Conservation (phyloP, 2,329 filamentous ascomycete species). For the Drechslerella dactyloides region DNA sequence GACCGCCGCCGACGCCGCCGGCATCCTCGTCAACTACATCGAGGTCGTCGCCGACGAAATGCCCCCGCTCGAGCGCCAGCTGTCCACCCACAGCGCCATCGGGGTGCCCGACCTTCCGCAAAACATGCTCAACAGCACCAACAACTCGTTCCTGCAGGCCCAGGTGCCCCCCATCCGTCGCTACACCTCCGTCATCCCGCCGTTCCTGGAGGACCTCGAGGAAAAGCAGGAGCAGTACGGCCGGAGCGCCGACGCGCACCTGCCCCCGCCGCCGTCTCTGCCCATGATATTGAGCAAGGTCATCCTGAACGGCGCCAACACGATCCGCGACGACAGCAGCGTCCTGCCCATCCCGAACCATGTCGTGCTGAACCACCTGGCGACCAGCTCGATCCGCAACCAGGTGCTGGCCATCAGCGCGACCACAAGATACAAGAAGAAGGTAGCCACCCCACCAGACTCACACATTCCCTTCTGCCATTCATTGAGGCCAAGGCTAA, state of each 20-base stretch:
- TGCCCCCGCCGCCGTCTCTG: slow-evolving; percentile 78
- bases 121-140: slow-evolving; percentile 52
- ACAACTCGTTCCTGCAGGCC: slow-evolving; percentile 59
- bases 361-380: slow-evolving; percentile 92
- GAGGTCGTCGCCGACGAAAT: slow-evolving; percentile 83
- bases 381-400: slow-evolving; percentile 97
- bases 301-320: slow-evolving; percentile 86
- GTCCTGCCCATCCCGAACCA: slow-evolving; percentile 97
- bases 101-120: slow-evolving; percentile 53
- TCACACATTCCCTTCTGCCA: slow-evolving; percentile 7
- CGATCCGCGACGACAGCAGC: slow-evolving; percentile 97
- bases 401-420: slow-evolving; percentile 93
- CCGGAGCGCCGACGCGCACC: slow-evolving; percentile 34
- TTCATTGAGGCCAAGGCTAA: slow-evolving; percentile 50
- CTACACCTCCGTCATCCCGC: slow-evolving; percentile 74
- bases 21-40: slow-evolving; percentile 97
- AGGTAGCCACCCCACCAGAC: slow-evolving; percentile 64
- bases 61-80: slow-evolving; percentile 57
- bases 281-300: slow-evolving; percentile 93
- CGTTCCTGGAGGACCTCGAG: slow-evolving; percentile 85
- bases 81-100: slow-evolving; percentile 54
- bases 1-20: slow-evolving; percentile 96
- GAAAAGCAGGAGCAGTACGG: slow-evolving; percentile 79
- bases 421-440: slow-evolving; percentile 96
- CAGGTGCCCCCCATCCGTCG: slow-evolving; percentile 61